Evolutionary conservation across 257 asterid genomes (phyloP), one percentile per base, ranked within the genome.

Genomic region (Gardenia jasminoides): DNA sequence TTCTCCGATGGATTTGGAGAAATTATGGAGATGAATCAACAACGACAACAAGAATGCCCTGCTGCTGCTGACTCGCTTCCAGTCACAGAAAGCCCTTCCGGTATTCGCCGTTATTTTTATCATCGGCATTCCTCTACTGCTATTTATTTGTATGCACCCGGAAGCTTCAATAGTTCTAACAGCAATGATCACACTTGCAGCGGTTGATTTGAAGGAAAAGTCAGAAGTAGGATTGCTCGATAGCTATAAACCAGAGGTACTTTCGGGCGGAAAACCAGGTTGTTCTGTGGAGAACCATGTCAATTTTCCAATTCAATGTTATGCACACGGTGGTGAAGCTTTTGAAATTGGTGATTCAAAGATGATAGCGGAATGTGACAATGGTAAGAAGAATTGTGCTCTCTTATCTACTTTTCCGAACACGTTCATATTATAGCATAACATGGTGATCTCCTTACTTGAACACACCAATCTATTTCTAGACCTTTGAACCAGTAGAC

Each of bases 11-110:
- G 80, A 48, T 82, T 47, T 46, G 82, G 80, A 70, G 86, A 78
- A 47, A 50, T 74, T 41, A 26, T 52, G 64, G 79, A 83, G 68
- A 56, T 54, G 79, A 75, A 58, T 48, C 64, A 15, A 74, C 70
- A 84, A 43, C 41, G 4, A 2, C 81, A 46, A 41, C 81, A 46
- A 41, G 9, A 46, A 0, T 74, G 80, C 48, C 41, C 70, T 28
- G 41, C 41, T 36, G 41, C 41, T 36, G 80, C 73, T n/a, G 83
- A 67, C 54, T 74, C 76, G 83, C 54, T 78, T 50, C 87, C 86
- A 83, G 30, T 67, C 17, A 76, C 86, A 20, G 86, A 65, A 31
- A 77, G 76, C 44, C 72, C 41, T 36, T 36, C 85, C 20, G 94
- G 94, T 89, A 89, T n/a, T 59, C 17, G 78, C 31, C 77, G 22